Evolutionary conservation across 352 stramenopile genomes (phyloP).

Genomic region (Globisporangium echinulatum): DNA sequence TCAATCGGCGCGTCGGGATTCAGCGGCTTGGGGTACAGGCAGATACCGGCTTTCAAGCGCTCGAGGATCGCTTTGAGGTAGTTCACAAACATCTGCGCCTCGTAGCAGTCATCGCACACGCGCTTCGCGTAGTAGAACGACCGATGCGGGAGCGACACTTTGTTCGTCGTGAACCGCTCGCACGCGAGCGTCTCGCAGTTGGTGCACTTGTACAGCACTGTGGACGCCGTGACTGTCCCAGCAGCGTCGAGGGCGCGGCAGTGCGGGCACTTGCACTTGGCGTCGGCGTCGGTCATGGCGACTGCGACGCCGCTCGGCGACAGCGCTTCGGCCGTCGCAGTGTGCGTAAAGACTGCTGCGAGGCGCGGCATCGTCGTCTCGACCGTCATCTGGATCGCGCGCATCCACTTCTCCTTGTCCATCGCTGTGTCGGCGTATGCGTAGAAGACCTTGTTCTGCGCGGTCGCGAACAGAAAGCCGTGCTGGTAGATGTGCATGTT

Average conservation of each 20-base stretch:
- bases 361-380: slow-evolving; percentile 75
- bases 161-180: slow-evolving; percentile 77
- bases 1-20: slow-evolving; percentile 82
- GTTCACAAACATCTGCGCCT: slow-evolving; percentile 82
- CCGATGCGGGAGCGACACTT: slow-evolving; percentile 71
- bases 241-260: slow-evolving; percentile 39
- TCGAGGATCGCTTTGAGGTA: slow-evolving; percentile 83
- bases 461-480: slow-evolving; percentile 84
- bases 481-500: slow-evolving; percentile 90
- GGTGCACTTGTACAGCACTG: slow-evolving; percentile 76
- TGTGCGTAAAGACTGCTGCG: slow-evolving; percentile 39
- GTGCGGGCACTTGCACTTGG: slow-evolving; percentile 60
- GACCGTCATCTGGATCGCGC: slow-evolving; percentile 80
- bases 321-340: slow-evolving; percentile 32
- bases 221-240: slow-evolving; percentile 20
- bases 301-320: slow-evolving; percentile 49
- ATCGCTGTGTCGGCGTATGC: slow-evolving; percentile 83
- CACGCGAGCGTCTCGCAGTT: slow-evolving; percentile 77
- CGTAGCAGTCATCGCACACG: slow-evolving; percentile 81
- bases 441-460: slow-evolving; percentile 88
- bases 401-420: slow-evolving; percentile 89
- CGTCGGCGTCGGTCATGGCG: slow-evolving; percentile 46
- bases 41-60: slow-evolving; percentile 80
- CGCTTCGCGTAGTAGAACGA: slow-evolving; percentile 80
- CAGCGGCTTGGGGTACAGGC: slow-evolving; percentile 79